Conservation (phyloP, 306 rosid species). For the Echinosophora koreensis region DNA sequence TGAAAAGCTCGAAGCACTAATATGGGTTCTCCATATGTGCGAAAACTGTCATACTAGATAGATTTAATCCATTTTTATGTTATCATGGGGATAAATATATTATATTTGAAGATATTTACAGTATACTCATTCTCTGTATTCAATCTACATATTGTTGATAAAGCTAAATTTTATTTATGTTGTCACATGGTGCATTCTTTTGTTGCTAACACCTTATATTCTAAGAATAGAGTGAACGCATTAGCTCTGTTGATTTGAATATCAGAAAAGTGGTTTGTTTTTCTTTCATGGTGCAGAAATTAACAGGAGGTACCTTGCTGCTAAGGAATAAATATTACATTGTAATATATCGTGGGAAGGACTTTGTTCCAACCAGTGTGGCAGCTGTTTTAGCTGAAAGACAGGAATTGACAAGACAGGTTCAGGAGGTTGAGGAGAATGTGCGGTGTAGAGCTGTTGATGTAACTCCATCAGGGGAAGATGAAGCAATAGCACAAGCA, state of each 20-base stretch:
- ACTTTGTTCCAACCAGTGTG: slow-evolving; percentile 86
- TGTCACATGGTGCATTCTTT: slow-evolving; percentile 6
- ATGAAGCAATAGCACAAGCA: slow-evolving; percentile 69
- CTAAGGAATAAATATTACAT: slow-evolving; percentile 90
- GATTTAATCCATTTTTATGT: slow-evolving; percentile 2
- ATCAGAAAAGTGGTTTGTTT: slow-evolving; percentile 14
- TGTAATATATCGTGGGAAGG: slow-evolving; percentile 92
- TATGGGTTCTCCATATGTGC: slow-evolving; percentile 5
- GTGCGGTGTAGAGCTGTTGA: slow-evolving; percentile 56
- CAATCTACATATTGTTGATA: slow-evolving; percentile 31
- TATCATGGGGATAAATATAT: slow-evolving; percentile 5
- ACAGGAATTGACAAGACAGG: slow-evolving; percentile 71
- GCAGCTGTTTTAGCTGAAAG: slow-evolving; percentile 85
- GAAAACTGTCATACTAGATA: not conserved
- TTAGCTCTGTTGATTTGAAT: slow-evolving; percentile 39
- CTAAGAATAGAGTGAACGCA: slow-evolving; percentile 13
- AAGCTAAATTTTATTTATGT: slow-evolving; percentile 26
- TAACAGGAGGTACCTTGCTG: slow-evolving; percentile 93
- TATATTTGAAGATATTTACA: slow-evolving; percentile 9
- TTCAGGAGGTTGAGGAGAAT: slow-evolving; percentile 86
- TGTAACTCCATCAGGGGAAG: slow-evolving; percentile 52
- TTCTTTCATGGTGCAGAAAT: slow-evolving; percentile 62
- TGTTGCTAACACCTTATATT: slow-evolving; percentile 32
- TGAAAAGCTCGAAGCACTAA: slow-evolving; percentile 15
- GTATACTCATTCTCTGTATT: not conserved